These are phyloP conservation scores for Pezicula rhizophila DNA, from an alignment of 2,329 filamentous ascomycete genomes.

Conservation along the genomic window DNA sequence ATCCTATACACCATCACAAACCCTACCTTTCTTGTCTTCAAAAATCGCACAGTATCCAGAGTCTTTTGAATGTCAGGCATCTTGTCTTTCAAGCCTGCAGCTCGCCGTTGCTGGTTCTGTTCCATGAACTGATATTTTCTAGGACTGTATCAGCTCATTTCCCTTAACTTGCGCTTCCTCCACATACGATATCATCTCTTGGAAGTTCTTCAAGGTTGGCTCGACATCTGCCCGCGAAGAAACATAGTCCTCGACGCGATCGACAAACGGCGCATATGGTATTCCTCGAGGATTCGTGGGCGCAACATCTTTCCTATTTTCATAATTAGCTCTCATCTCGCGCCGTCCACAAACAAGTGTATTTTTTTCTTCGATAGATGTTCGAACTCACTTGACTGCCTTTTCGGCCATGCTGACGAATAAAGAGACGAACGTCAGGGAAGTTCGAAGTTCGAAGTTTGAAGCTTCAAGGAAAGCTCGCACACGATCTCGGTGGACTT, in stretches of 20 bases:
- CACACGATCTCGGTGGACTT: too few species aligned
- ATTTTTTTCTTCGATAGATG: neutral
- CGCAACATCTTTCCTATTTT: constrained; percentile 41
- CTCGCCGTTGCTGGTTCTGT: constrained; percentile 79
- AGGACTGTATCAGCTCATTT: constrained; percentile 26
- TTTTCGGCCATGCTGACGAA: constrained; percentile 20
- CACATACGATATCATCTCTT: constrained; percentile 84
- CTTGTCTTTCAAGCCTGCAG: constrained; percentile 80
- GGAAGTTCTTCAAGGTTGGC: constrained; percentile 73
- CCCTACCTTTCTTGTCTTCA: constrained; percentile 67
- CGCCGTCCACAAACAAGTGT: neutral
- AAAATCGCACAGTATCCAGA: constrained; percentile 80
- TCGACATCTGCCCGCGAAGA: constrained; percentile 74
- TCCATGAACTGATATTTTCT: constrained; percentile 99
- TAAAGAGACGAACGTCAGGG: too few species aligned
- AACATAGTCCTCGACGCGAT: constrained; percentile 85
- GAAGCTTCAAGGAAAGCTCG: neutral
- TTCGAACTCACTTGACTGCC: constrained; percentile 18
- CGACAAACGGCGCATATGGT: constrained; percentile 77
- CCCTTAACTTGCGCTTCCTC: neutral
- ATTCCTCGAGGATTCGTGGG: constrained; percentile 77
- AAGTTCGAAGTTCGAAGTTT: neutral
- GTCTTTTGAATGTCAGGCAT: constrained; percentile 97
- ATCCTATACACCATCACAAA: neutral
- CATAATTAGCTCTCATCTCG: constrained; percentile 5